These are phyloP conservation scores for Cercospora berteroae DNA, from an alignment of 2,329 filamentous ascomycete species.

Conservation along the genomic window DNA sequence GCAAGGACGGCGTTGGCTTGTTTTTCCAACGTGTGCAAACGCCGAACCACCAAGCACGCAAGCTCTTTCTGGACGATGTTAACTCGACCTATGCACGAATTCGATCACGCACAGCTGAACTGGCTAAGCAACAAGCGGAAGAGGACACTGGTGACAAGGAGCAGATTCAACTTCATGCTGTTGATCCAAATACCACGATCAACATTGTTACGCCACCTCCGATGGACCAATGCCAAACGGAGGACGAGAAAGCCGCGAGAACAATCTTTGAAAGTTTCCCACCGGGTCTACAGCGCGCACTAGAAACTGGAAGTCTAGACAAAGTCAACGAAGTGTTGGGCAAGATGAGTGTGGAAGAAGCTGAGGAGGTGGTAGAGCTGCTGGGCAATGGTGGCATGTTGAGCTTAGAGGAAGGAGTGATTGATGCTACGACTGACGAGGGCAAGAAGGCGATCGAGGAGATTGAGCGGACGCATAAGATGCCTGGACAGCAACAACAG, in stretches of 20 bases:
- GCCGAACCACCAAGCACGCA: constrained; percentile 81
- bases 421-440: constrained; percentile 68
- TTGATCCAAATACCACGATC: constrained; percentile 80
- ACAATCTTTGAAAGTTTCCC: constrained; percentile 81
- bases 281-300: constrained; percentile 73
- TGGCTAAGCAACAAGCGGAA: constrained; percentile 60
- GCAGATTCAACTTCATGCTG: constrained; percentile 95
- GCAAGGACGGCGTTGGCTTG: constrained; percentile 79
- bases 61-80: constrained; percentile 90
- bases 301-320: constrained; percentile 86
- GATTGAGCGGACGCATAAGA: constrained; percentile 69
- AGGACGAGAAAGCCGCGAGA: constrained; percentile 62
- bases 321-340: constrained; percentile 84
- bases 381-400: constrained; percentile 83
- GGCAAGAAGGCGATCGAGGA: constrained; percentile 39
- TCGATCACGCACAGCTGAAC: constrained; percentile 70
- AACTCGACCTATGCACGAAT: constrained; percentile 83
- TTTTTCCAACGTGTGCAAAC: constrained; percentile 98
- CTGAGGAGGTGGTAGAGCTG: constrained; percentile 78
- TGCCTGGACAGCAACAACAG: constrained; percentile 61
- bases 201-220: constrained; percentile 88
- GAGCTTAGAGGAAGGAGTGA: constrained; percentile 87
- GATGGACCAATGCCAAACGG: constrained; percentile 62
- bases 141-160: constrained; percentile 68
- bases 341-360: constrained; percentile 83